Base-by-base conservation (phyloP, 768 basidiomycete genomes). In the Tremella yokohamensis region DNA sequence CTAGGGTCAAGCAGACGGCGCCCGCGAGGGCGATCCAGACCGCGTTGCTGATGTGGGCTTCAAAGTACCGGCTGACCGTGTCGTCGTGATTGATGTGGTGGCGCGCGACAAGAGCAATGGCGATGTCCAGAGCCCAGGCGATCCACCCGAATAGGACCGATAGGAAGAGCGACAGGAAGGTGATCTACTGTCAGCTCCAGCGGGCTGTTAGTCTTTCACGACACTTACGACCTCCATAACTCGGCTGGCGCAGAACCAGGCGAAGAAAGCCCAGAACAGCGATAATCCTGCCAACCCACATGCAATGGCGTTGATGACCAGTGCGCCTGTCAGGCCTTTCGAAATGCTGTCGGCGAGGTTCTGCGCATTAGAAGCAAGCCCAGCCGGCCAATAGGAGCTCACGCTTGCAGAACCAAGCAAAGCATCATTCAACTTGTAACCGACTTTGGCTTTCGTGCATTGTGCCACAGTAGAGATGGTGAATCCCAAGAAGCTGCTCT, bases 401-500 rank as follows among this genome's bases (percentile, higher is more conserved):
- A 50, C 25, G 40, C 57, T 72, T 80, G 58, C 79, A 81, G 18
- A 83, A 72, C 79, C 79, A 45, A 82, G 79, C 18, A 86, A 77
- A 26, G 70, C 80, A 49, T 75, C 65, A 73, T 84, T 84, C 34
- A 90, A 79, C 16, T 78, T 78, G 70, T 90, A 92, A 2, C 89
- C 88, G 1, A 90, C 81, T 54, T 78, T 73, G 2, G 87, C 86
- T 11, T 83, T 83, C 20, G 82, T 79, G 70, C 89, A 91, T 25
- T 76, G 53, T 1, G 76, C 79, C 34, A 76, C 63, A 26, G 74
- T 76, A 56, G 73, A 73, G 47, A 77, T 75, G 70, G 76, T 60
- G 63, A 82, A 66, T 24, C 82, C 82, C 57, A 79, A 56, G 59
- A 82, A 65, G 52, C 82, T 83, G 40, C 54, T 44, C 47, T 61